Evolutionary conservation across 768 basidiomycete species (phyloP), one percentile per base, ranked within the genome.

Genomic region (Amyloporia xantha): DNA sequence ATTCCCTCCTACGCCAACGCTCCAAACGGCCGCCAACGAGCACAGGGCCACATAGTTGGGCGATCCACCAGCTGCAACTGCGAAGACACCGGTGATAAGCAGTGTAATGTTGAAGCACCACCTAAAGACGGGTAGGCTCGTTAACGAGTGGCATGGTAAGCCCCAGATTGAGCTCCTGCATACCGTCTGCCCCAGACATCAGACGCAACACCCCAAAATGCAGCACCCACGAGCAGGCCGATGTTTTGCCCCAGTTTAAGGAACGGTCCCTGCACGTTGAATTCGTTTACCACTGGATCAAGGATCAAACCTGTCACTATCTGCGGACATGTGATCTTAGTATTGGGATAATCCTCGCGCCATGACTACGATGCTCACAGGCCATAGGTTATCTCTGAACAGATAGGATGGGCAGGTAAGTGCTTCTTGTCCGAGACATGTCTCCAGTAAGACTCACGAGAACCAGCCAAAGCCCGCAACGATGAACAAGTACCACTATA

Each of bases 401-500:
- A n/a, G 33, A 35, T 38, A 23, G 24, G 33, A 40, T 47, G 7
- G 37, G n/a, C 39, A 27, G 40, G 28, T 46, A 38, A 23, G 27
- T 28, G n/a, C n/a, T n/a, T n/a, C n/a, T n/a, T n/a, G n/a, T n/a
- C n/a, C n/a, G n/a, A n/a, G n/a, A n/a, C n/a, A n/a, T n/a, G n/a
- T n/a, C n/a, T n/a, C n/a, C n/a, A n/a, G n/a, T n/a, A n/a, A 45
- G 5, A 70, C 81, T 66, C 59, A 84, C 82, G 81, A 80, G 50
- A 86, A 71, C 84, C 84, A 86, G 33, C 84, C 84, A 64, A 87
- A 85, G 1, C 83, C 84, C 7, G 82, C 73, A 24, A 84, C 77
- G 50, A 80, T 25, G 62, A 86, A 86, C 40, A 86, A 61, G 51
- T 69, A 66, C 69, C 78, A 82, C 82, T 84, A 15, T n/a, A n/a